Evolutionary conservation across 2,329 filamentous ascomycete genomes (phyloP), one percentile per base, ranked within the genome.

Genomic region (Fusarium sp.): DNA sequence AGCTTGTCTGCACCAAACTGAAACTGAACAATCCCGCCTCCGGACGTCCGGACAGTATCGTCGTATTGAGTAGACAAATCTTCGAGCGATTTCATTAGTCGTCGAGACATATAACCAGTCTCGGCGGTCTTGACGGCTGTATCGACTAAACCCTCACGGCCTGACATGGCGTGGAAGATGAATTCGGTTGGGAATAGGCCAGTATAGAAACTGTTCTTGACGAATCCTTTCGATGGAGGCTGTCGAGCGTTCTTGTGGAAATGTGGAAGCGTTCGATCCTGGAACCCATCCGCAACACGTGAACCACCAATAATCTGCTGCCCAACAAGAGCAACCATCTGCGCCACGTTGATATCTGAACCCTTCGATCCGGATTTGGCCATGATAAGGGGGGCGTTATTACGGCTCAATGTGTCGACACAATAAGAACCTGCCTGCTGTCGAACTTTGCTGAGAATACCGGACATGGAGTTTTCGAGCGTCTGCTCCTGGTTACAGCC

Each of bases 121-220:
- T 99, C 96, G 60, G 96, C 96, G 60, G 96, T 99, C 86, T 99
- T 99, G 85, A 98, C 96, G 69, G 96, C 96, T 5, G 96, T 99
- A 89, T 99, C 96, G 79, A 99, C 95, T 75, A 99, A 86, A 90
- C 96, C 96, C 90, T 98, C 96, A 90, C 96, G 93, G 77, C 96
- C 96, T 78, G 95, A 97, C 85, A 98, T 98, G 75, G 96, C 96
- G 89, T 99, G 96, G 84, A 99, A 98, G 64, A 98, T 89, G 82
- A 99, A 98, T 79, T 99, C 96, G 0, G 94, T 95, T 4, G 96
- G 96, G 3, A 92, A 88, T 2, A 99, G 86, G 3, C 96, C 96
- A 1, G 94, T 94, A 82, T 97, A 99, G 88, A 99, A 99, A 84
- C 95, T 98, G 85, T 98, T 98, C 70, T 92, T 90, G 54, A 99